phyloP scores from a whole-genome alignment of 2,329 filamentous ascomycete genomes.

The Diaporthe citri region DNA sequence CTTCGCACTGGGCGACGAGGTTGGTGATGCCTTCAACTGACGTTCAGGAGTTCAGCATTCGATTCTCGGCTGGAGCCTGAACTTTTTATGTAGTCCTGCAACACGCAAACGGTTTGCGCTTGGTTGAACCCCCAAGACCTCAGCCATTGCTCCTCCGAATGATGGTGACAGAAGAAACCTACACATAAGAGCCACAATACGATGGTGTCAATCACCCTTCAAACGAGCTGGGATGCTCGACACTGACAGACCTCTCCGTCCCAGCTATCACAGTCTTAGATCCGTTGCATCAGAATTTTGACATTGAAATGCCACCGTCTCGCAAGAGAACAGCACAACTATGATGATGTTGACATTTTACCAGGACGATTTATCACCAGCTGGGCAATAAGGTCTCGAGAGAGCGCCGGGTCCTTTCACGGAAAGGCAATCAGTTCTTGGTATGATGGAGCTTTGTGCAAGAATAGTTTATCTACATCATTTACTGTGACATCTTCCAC shows the following conservation, averaged over 20 bases:
- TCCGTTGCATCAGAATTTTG: not conserved
- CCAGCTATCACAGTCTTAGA: not conserved
- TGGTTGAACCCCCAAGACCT: not conserved
- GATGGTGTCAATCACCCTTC: not conserved
- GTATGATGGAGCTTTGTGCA: not conserved
- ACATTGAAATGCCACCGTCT: not conserved
- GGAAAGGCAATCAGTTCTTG: too few relatives aligned
- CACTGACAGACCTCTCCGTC: too few relatives aligned
- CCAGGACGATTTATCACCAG: not conserved
- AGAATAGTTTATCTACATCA: not conserved
- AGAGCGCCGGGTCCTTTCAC: too few relatives aligned
- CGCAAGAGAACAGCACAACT: not conserved
- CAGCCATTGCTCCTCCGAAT: not conserved
- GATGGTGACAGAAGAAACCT: too few relatives aligned
- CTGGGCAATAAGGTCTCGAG: not conserved
- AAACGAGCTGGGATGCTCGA: not conserved
- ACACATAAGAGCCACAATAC: not conserved
- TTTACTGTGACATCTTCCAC: not conserved
- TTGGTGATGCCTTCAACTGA: not conserved
- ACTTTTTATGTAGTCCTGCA: not conserved
- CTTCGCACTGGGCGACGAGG: not conserved
- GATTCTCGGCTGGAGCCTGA: not conserved
- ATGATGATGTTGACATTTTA: not conserved
- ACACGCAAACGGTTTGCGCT: not conserved
- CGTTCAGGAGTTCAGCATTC: not conserved